phyloP scores from a whole-genome alignment of 768 basidiomycete genomes.

The Boletus barrowsii region DNA sequence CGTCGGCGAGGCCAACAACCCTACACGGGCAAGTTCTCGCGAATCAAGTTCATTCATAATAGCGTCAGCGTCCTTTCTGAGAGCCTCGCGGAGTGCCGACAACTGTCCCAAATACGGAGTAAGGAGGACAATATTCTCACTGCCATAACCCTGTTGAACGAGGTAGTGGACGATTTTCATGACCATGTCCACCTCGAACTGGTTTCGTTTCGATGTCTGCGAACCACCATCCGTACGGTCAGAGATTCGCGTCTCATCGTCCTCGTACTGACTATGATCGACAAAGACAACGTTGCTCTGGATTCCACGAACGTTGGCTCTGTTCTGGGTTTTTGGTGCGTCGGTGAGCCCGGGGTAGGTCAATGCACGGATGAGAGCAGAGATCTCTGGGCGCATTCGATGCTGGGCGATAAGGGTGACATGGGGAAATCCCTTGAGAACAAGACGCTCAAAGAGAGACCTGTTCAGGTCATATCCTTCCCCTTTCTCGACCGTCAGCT shows the following conservation, averaged over 20 bases:
- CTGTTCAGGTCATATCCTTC: constrained; percentile 65
- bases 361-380: constrained; percentile 53
- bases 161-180: constrained; percentile 65
- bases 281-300: constrained; percentile 60
- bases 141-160: constrained; percentile 64
- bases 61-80: constrained; percentile 51
- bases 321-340: constrained; percentile 45
- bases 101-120: constrained; percentile 73
- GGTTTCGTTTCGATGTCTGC: constrained; percentile 59
- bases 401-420: constrained; percentile 54
- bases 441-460: constrained; percentile 68
- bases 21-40: constrained; percentile 54
- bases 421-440: constrained; percentile 62
- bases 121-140: constrained; percentile 57
- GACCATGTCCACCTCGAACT: constrained; percentile 59
- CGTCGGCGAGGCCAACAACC: constrained; percentile 41
- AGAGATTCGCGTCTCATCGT: constrained; percentile 36
- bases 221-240: constrained; percentile 48
- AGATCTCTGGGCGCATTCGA: constrained; percentile 75
- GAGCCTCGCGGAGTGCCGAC: constrained; percentile 41
- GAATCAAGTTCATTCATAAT: constrained; percentile 63
- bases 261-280: constrained; percentile 54
- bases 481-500: constrained; percentile 63
- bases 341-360: constrained; percentile 67
- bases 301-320: constrained; percentile 53